These are phyloP conservation scores for Neonothopanus nambi DNA, from an alignment of 1,284 basidiomycete species.

Conservation along the genomic window DNA sequence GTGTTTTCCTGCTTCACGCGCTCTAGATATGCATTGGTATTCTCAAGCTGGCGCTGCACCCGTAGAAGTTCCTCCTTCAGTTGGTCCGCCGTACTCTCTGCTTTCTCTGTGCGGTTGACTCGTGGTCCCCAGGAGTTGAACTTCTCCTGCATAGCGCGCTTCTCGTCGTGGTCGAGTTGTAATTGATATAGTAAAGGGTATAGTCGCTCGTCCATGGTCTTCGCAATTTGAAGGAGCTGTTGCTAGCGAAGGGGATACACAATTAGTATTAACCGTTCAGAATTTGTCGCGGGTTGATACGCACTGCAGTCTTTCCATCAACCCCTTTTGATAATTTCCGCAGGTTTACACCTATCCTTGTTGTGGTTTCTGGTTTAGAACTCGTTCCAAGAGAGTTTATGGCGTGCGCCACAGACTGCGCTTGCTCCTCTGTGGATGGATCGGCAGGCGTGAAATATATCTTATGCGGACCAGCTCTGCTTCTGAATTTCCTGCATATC, in stretches of 20 bases:
- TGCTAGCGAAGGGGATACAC: conserved; percentile 1
- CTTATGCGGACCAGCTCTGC: conserved; percentile 2
- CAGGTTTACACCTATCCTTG: not conserved
- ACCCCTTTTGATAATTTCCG: not conserved
- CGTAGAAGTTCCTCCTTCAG: conserved; percentile 9
- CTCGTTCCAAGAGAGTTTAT: not conserved
- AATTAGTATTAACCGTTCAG: not conserved
- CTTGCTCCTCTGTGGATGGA: conserved; percentile 1
- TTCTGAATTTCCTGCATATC: conserved; percentile 6
- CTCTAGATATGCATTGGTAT: not conserved
- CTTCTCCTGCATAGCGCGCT: conserved; percentile 11
- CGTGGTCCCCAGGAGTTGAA: conserved; percentile 11
- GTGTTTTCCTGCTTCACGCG: not conserved
- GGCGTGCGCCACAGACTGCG: not conserved
- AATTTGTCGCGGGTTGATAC: not conserved
- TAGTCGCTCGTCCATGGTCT: conserved; percentile 11
- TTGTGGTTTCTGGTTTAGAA: not conserved
- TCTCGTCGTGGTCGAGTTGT: conserved; percentile 15
- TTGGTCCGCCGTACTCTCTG: not conserved
- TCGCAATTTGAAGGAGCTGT: conserved; percentile 7
- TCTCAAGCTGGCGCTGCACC: not conserved
- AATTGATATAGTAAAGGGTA: conserved; percentile 2
- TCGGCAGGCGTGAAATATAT: conserved; percentile 11
- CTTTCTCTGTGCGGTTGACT: not conserved
- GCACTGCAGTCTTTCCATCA: conserved; percentile 4